Evolutionary conservation across 768 basidiomycete species (phyloP), one percentile per base, ranked within the genome.

Genomic region (Suillus ampliporus): DNA sequence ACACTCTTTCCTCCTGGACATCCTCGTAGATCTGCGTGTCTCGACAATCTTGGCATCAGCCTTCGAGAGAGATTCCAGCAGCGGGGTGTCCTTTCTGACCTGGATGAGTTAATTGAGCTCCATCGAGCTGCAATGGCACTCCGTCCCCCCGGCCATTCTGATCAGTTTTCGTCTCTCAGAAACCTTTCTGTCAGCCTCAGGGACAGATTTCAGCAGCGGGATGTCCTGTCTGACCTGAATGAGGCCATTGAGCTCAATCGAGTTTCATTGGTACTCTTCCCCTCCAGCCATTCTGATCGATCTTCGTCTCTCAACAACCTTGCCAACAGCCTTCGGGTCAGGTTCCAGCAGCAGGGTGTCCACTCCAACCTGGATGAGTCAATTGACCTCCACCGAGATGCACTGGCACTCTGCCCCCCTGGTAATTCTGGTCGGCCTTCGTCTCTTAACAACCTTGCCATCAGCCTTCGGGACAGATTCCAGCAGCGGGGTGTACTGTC

Each of bases 61-160:
- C 47, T 71, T 23, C 11, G 13, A 17, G 19, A 1, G 13, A 47
- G 68, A 15, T 68, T 61, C 52, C 0, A 61, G 26, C 51, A 61
- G 40, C 37, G 37, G 34, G 64, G 69, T 9, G 50, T 56, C 28
- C 15, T n/a, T 1, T 43, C 50, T 35, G 69, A 69, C 40, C 43
- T 72, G 5, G 62, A 70, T 7, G 56, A 70, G 52, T 61, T 65
- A 5, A 62, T 72, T n/a, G 38, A 17, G 26, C 61, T 23, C 43
- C 44, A 26, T 47, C 38, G 19, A n/a, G 44, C 58, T 23, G 38
- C 58, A 21, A 43, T 58, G 6, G n/a, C 15, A 5, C 41, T 47
- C 5, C 6, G 23, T 58, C 44, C 43, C 2, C 58, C 40, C 2
- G 58, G 31, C 8, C 41, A 58, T 44, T 31, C 41, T 10, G 31